phyloP scores from a whole-genome alignment of 257 asterid species.

The Solanum chmielewskii region DNA sequence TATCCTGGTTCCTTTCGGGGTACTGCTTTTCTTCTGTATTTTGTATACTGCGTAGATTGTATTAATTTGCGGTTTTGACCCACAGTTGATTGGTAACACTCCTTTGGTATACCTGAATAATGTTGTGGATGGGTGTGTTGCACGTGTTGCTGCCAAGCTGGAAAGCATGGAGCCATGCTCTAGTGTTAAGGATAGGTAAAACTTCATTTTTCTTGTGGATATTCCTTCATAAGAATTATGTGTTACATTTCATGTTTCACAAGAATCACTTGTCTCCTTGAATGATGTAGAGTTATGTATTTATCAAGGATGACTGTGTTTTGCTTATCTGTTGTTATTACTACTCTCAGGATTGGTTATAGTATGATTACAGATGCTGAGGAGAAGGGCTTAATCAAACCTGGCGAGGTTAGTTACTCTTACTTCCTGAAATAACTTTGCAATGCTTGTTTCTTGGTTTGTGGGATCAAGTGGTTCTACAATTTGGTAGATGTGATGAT shows the following conservation, averaged over 20 bases:
- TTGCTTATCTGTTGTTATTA: neutral
- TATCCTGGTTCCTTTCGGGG: neutral
- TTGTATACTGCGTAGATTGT: neutral
- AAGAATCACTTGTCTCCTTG: neutral
- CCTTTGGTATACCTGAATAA: conserved; percentile 95
- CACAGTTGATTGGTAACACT: conserved; percentile 84
- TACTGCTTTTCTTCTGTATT: neutral
- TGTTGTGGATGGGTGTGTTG: conserved; percentile 84
- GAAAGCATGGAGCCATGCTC: conserved; percentile 99
- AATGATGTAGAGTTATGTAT: neutral
- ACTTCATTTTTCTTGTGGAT: neutral
- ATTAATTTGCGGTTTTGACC: conserved; percentile 3
- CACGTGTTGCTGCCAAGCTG: conserved; percentile 88
- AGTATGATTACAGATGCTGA: conserved; percentile 97
- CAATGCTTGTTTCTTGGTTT: neutral
- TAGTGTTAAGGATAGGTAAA: conserved; percentile 95
- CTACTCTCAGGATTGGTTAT: conserved; percentile 66
- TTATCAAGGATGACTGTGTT: neutral
- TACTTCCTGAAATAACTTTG: neutral
- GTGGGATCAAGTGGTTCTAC: neutral
- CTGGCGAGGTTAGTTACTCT: conserved; percentile 55
- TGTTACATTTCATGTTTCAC: neutral
- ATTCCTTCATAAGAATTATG: neutral
- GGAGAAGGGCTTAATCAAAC: conserved; percentile 60
- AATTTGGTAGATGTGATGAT: neutral